Conservation (phyloP, 2,329 filamentous ascomycete genomes). For the Calcarisporium arbuscula region DNA sequence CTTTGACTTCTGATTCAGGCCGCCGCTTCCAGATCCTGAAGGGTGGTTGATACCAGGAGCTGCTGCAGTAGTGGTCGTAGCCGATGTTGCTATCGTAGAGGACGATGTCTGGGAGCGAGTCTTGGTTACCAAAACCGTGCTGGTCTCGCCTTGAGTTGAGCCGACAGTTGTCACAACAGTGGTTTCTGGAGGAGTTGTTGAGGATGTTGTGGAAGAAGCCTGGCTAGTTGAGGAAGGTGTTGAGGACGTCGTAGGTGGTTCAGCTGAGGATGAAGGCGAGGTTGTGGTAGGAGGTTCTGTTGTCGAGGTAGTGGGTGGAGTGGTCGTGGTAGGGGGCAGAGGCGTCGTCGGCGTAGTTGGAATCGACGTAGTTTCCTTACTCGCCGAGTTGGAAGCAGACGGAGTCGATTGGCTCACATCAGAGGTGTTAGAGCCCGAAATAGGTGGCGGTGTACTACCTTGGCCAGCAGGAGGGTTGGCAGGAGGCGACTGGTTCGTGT, state of each 20-base stretch:
- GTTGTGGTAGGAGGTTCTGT: conserved; percentile 11
- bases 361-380: too few relatives aligned
- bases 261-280: background rate
- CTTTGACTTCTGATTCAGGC: conserved; percentile 57
- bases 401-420: too few relatives aligned
- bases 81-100: too few relatives aligned
- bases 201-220: background rate
- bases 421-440: too few relatives aligned
- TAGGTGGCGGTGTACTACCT: too few relatives aligned
- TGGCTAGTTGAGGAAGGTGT: background rate
- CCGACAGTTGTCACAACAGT: too few relatives aligned
- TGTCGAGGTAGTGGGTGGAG: conserved; percentile 6
- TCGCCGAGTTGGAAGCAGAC: too few relatives aligned
- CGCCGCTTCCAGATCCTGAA: conserved; percentile 25
- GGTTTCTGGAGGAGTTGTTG: conserved; percentile 6
- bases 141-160: conserved; percentile 13
- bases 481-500: too few relatives aligned
- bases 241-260: background rate
- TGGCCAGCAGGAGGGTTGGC: too few relatives aligned
- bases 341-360: conserved; percentile 1
- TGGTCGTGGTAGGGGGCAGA: background rate
- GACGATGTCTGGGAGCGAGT: conserved; percentile 18
- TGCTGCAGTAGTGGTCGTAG: conserved; percentile 5
- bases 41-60: conserved; percentile 4
- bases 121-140: conserved; percentile 19